Conservation (phyloP, 495 filamentous ascomycete species). For the Xylaria cubensis region DNA sequence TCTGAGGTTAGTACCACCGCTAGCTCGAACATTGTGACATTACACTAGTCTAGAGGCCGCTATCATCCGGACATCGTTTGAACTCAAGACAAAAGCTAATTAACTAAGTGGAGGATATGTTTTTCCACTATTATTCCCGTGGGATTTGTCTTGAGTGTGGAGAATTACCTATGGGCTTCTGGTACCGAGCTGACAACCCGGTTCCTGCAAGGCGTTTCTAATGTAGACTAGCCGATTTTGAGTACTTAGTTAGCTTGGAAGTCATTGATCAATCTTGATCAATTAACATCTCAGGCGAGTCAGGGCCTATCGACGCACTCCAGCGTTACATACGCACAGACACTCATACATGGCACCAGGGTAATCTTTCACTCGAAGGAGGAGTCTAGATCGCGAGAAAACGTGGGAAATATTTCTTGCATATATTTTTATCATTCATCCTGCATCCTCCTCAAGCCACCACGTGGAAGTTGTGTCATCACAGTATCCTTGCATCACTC, state of each 20-base stretch:
- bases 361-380: neutral
- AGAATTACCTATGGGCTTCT: neutral
- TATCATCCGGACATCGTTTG: neutral
- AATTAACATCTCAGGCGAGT: neutral
- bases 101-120: neutral
- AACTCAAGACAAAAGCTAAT: neutral
- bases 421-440: neutral
- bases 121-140: neutral
- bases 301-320: neutral
- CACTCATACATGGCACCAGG: conserved; percentile 14
- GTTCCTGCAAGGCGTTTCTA: neutral
- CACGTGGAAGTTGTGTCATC: conserved; percentile 14
- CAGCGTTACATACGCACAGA: neutral
- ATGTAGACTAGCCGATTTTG: neutral
- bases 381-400: conserved; percentile 15
- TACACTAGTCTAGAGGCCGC: neutral
- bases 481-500: neutral
- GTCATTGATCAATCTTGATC: conserved; percentile 1
- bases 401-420: conserved; percentile 24
- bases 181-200: conserved; percentile 18
- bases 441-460: conserved; percentile 2
- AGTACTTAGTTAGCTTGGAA: neutral
- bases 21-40: neutral
- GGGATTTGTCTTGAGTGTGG: conserved; percentile 1
- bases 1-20: neutral